Evolutionary conservation across 768 basidiomycete species (phyloP), one percentile per base, ranked within the genome.

Genomic region (Suillus placidus): DNA sequence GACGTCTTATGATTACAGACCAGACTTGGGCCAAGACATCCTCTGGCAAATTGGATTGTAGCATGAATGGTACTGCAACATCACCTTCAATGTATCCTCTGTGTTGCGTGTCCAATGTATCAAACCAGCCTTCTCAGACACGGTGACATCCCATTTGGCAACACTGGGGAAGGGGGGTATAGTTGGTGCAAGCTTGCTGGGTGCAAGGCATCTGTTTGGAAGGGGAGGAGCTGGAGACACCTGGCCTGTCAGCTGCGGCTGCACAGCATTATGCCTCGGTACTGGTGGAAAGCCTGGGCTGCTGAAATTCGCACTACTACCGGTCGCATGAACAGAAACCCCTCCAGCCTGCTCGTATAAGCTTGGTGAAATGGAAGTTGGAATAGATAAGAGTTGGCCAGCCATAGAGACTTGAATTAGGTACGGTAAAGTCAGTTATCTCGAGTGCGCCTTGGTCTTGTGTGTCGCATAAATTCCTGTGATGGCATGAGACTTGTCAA

Each of bases 331-430:
- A 52, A 77, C 73, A 14, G 73, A 73, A 23, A 85, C 73, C 18
- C 71, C 66, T 30, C 82, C 80, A 14, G 93, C 95, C 77, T 92
- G 89, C 67, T 97, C 94, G 72, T 95, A 96, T 23, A 97, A 74
- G 56, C 88, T 91, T 4, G 91, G 90, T 23, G 97, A 95, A 20
- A 99, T 84, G 3, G 83, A 79, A 7, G 84, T 77, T 42, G 95
- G 95, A 60, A 96, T 83, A 66, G 83, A 84, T 61, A 88, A 81
- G 63, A 94, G 80, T 67, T 90, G 85, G 63, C 86, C 86, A 62
- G 90, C 87, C 95, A 98, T 97, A 43, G 86, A 80, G n/a, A 87
- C 90, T 78, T 98, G 95, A 69, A 99, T 95, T 74, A 98, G 87
- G 77, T 94, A 94, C 95, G 66, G 92, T 90, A 74, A 99, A 99